These are phyloP conservation scores for Fistulina hepatica DNA, from an alignment of 1,284 basidiomycete species.

Conservation along the genomic window DNA sequence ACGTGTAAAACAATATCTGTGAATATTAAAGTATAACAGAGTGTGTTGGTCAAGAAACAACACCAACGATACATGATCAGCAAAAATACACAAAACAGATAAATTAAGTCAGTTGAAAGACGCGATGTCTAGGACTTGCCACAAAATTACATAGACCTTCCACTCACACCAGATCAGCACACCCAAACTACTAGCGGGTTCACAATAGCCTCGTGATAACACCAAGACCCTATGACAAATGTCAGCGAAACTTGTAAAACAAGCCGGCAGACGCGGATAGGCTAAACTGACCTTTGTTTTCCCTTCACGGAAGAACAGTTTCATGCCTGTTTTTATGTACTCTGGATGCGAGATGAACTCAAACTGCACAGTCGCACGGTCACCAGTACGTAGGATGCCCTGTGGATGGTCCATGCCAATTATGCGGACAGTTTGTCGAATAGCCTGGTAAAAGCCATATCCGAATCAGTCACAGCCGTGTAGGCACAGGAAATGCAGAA, in stretches of 20 bases:
- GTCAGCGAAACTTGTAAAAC: too few species aligned
- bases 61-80: too few species aligned
- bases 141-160: too few species aligned
- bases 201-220: background rate
- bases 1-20: too few species aligned
- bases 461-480: slow-evolving; percentile 2
- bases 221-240: background rate
- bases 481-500: slow-evolving; percentile 5
- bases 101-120: too few species aligned
- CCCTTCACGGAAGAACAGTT: slow-evolving; percentile 84
- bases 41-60: too few species aligned
- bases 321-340: slow-evolving; percentile 86
- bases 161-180: too few species aligned
- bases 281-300: slow-evolving; percentile 66
- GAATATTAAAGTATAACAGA: too few species aligned
- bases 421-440: slow-evolving; percentile 86
- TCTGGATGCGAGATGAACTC: slow-evolving; percentile 87
- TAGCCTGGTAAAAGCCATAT: slow-evolving; percentile 35
- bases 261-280: background rate
- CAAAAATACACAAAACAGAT: too few species aligned
- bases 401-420: slow-evolving; percentile 82
- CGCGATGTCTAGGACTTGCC: too few species aligned
- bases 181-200: slow-evolving; percentile 20
- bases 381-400: slow-evolving; percentile 73
- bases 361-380: slow-evolving; percentile 82